A percentile compares a stretch with the other conserved stretches of the same genome.
phyloP scores from a whole-genome alignment of 23 red algal genomes.

The Agarophyton chilense region DNA sequence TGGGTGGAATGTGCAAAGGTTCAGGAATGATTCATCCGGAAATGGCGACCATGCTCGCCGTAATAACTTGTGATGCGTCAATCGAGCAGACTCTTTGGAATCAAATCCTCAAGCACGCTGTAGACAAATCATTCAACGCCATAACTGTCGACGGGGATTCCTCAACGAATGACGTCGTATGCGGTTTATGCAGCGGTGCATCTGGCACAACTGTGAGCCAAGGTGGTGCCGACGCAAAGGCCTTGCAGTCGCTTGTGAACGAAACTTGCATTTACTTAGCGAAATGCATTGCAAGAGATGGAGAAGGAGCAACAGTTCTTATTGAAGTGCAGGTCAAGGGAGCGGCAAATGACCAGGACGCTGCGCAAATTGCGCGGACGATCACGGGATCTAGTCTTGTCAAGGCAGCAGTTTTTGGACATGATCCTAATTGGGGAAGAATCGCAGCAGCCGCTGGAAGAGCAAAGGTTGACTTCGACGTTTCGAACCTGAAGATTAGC shows the following conservation, averaged over 20 bases:
- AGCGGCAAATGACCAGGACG: constrained; percentile 74
- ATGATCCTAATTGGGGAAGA: constrained; percentile 98
- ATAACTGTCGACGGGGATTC: constrained; percentile 99
- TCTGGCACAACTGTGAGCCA: constrained; percentile 41
- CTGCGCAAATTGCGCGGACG: constrained; percentile 72
- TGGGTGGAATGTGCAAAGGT: constrained; percentile 98
- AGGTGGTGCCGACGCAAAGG: constrained; percentile 14
- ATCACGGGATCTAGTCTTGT: constrained; percentile 76
- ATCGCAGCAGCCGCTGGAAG: constrained; percentile 90
- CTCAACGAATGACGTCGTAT: constrained; percentile 96
- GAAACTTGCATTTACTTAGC: constrained; percentile 68
- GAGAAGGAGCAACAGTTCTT: constrained; percentile 95
- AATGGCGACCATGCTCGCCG: constrained; percentile 97
- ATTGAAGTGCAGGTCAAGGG: constrained; percentile 86
- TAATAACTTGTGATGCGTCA: constrained; percentile 82
- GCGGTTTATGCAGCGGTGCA: constrained; percentile 79
- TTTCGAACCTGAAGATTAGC: constrained; percentile 55
- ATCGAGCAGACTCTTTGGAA: constrained; percentile 66
- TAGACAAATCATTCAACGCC: constrained; percentile 84
- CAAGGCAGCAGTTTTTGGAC: constrained; percentile 94
- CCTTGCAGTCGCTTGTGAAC: constrained; percentile 45
- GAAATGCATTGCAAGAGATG: constrained; percentile 93
- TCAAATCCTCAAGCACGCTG: constrained; percentile 58
- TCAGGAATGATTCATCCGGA: constrained; percentile 99
- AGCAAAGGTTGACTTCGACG: constrained; percentile 72